phyloP scores from a whole-genome alignment of 75 land plant species.

The Sequoiadendron giganteum region DNA sequence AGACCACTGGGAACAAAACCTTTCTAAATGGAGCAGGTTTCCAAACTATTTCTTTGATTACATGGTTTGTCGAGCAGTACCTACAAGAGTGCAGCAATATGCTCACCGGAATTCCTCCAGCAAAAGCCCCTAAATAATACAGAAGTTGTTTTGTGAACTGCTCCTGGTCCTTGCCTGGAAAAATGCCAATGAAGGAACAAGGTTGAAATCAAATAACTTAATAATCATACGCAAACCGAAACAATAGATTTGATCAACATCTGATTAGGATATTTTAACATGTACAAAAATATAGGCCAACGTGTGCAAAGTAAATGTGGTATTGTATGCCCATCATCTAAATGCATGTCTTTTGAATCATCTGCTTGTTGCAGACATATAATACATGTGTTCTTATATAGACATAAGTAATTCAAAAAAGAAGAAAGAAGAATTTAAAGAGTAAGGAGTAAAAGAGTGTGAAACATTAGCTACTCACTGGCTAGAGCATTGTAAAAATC shows the following conservation, averaged over 20 bases:
- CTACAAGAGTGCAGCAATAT: conserved; percentile 70
- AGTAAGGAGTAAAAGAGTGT: conserved; percentile 3
- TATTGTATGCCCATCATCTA: not conserved
- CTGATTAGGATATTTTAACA: not conserved
- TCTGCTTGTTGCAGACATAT: not conserved
- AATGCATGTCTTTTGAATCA: not conserved
- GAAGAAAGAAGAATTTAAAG: not conserved
- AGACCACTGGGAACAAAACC: not conserved
- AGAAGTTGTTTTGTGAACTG: conserved; percentile 86
- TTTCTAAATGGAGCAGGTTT: not conserved
- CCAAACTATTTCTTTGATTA: not conserved
- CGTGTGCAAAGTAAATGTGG: not conserved
- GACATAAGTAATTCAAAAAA: no score
- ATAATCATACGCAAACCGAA: not conserved
- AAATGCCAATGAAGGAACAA: not conserved
- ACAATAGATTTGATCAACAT: not conserved
- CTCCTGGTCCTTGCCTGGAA: conserved; percentile 93
- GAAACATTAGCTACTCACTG: conserved; percentile 43
- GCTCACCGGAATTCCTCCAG: conserved; percentile 99
- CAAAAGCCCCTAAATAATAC: conserved; percentile 86
- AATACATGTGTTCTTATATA: not conserved
- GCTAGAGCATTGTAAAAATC: conserved; percentile 98
- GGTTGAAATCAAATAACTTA: not conserved
- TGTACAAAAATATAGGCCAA: not conserved
- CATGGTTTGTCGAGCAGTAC: conserved; percentile 46